These are phyloP conservation scores for Wallacemonas sp. DNA, from an alignment of 208 protist species.

Conservation along the genomic window DNA sequence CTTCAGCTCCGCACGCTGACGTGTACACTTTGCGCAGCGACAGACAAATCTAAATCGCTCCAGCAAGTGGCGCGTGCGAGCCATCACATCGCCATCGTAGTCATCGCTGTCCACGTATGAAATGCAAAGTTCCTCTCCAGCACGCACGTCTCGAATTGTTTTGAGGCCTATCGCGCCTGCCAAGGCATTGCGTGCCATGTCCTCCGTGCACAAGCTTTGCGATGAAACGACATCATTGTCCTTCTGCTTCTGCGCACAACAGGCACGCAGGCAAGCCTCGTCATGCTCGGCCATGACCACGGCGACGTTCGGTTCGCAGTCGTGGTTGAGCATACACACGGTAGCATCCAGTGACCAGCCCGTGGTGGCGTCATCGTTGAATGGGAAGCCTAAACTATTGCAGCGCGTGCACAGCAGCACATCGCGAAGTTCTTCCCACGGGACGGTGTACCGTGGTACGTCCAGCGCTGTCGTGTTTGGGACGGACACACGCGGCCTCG, in stretches of 20 bases:
- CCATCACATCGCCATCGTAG: constrained; percentile 38
- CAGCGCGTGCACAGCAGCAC: constrained; percentile 60
- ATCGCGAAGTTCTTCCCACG: constrained; percentile 48
- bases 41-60: constrained; percentile 81
- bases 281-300: constrained; percentile 45
- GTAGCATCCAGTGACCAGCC: constrained; percentile 73
- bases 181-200: constrained; percentile 12
- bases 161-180: constrained; percentile 42
- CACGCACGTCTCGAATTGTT: constrained; percentile 51
- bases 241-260: constrained; percentile 5
- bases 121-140: constrained; percentile 81
- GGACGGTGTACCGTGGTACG: constrained; percentile 39
- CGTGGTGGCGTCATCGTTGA: constrained; percentile 53
- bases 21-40: constrained; percentile 40
- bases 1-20: constrained; percentile 34
- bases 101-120: constrained; percentile 73
- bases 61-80: constrained; percentile 43
- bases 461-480: too few species aligned
- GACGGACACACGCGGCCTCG: neutral
- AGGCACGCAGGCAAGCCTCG: constrained; percentile 6
- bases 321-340: constrained; percentile 86
- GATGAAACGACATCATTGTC: too few species aligned
- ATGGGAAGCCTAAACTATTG: constrained; percentile 86
- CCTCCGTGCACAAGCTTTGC: too few species aligned
- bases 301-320: constrained; percentile 70